These are phyloP conservation scores for Chaetomiaceae sp. DNA, from an alignment of 2,329 filamentous ascomycete genomes.

Conservation along the genomic window DNA sequence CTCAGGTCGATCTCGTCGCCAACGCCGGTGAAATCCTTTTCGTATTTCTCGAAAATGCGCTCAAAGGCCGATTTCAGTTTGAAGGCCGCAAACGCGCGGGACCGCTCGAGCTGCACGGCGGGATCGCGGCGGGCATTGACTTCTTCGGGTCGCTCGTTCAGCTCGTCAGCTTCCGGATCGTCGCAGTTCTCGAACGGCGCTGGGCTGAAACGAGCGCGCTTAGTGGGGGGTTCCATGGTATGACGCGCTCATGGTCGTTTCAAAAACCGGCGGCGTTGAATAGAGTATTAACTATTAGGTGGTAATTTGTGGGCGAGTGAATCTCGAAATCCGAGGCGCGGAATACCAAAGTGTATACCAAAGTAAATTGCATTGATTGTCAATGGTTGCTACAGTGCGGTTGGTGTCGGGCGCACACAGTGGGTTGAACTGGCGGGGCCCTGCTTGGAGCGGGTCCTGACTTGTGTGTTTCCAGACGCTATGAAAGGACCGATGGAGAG, in stretches of 20 bases:
- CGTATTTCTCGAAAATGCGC: constrained; percentile 84
- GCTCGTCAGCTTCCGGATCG: constrained; percentile 42
- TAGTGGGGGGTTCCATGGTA: constrained; percentile 60
- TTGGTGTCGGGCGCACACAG: background rate
- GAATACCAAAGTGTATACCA: too few relatives aligned
- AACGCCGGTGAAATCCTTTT: constrained; percentile 72
- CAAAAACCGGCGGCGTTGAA: too few relatives aligned
- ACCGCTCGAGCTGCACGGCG: constrained; percentile 54
- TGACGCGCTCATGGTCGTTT: constrained; percentile 15
- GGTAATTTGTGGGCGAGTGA: too few relatives aligned
- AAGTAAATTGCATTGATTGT: too few relatives aligned
- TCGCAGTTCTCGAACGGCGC: constrained; percentile 38
- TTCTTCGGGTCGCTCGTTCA: constrained; percentile 45
- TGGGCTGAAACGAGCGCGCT: constrained; percentile 55
- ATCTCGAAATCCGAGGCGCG: too few relatives aligned
- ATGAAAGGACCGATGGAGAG: too few relatives aligned
- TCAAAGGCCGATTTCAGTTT: constrained; percentile 82
- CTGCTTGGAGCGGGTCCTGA: too few relatives aligned
- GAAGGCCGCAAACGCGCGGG: constrained; percentile 61
- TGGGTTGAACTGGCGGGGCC: background rate
- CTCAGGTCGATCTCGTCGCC: constrained; percentile 86
- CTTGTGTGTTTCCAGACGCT: too few relatives aligned
- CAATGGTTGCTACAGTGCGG: constrained; percentile 8
- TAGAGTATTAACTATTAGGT: too few relatives aligned
- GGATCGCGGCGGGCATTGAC: constrained; percentile 47